Percentiles rank a stretch among this genome's conserved stretches.
Conservation (phyloP, 2,329 filamentous ascomycete genomes). For the Neoscytalidium dimidiatum region DNA sequence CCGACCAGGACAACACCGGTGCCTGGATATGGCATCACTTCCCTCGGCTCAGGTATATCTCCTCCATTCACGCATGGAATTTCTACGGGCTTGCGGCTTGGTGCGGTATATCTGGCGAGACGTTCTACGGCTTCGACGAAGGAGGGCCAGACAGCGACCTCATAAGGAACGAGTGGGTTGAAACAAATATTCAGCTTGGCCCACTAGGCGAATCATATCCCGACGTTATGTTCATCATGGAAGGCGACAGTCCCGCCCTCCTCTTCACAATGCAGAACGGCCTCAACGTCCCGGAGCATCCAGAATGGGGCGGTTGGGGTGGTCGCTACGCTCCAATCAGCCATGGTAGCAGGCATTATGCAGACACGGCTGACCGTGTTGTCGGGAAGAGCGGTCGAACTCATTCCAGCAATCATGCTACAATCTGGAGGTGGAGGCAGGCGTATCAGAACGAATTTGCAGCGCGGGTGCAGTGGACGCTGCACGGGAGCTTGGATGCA, state of each 20-base stretch:
- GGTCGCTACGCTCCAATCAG: constrained; percentile 48
- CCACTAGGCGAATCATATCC: constrained; percentile 44
- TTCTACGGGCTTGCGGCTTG: constrained; percentile 57
- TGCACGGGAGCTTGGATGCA: constrained; percentile 32
- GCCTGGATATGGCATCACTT: constrained; percentile 58
- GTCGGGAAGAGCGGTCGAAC: constrained; percentile 34
- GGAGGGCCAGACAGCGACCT: constrained; percentile 52
- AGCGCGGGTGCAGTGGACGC: constrained; percentile 51
- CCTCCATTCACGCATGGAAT: constrained; percentile 58
- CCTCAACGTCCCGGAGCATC: constrained; percentile 49
- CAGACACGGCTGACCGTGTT: constrained; percentile 41
- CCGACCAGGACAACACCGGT: constrained; percentile 61
- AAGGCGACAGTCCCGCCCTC: constrained; percentile 57
- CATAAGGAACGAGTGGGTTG: constrained; percentile 55
- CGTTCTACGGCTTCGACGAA: constrained; percentile 49
- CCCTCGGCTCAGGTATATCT: constrained; percentile 59
- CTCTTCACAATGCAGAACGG: constrained; percentile 54
- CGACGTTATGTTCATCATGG: constrained; percentile 54
- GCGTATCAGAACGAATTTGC: constrained; percentile 56
- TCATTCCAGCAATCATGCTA: constrained; percentile 48
- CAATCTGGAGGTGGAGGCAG: constrained; percentile 56
- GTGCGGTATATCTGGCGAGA: constrained; percentile 57
- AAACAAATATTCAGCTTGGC: constrained; percentile 56
- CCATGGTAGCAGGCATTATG: constrained; percentile 40
- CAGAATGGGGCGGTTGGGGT: constrained; percentile 53